phyloP scores from a whole-genome alignment of 495 filamentous ascomycete genomes.

The Glarea lozoyensis region DNA sequence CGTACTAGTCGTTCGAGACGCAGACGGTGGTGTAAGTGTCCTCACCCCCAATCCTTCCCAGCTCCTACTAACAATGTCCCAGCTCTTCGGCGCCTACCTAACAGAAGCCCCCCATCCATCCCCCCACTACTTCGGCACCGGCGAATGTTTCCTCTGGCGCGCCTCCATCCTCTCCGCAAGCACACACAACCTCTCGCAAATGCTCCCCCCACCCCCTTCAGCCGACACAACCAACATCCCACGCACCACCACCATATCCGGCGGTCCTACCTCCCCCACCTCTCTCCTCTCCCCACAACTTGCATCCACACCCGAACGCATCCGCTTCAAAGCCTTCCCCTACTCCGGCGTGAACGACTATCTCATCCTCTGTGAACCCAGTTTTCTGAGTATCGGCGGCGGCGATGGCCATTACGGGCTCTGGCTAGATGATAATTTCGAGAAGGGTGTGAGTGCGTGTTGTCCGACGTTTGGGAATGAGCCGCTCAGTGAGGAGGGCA shows the following conservation, averaged over 20 bases:
- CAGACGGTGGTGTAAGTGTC: conserved; percentile 56
- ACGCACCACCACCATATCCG: conserved; percentile 57
- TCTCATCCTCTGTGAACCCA: conserved; percentile 82
- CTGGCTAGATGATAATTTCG: conserved; percentile 86
- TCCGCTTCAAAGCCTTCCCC: conserved; percentile 94
- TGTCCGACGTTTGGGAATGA: conserved; percentile 95
- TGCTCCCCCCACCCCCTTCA: conserved; percentile 63
- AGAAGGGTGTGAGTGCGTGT: conserved; percentile 69
- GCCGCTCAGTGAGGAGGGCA: conserved; percentile 85
- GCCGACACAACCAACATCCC: conserved; percentile 61
- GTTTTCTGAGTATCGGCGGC: conserved; percentile 76
- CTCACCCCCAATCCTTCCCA: neutral
- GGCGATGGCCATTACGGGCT: conserved; percentile 86
- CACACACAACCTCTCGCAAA: conserved; percentile 34
- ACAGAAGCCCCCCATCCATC: conserved; percentile 73
- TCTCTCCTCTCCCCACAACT: conserved; percentile 50
- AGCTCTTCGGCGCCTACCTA: conserved; percentile 92
- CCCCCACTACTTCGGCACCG: conserved; percentile 87
- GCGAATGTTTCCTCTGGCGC: conserved; percentile 97
- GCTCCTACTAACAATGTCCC: neutral
- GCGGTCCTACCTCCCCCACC: conserved; percentile 29
- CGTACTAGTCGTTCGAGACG: conserved; percentile 77
- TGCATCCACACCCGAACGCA: conserved; percentile 35
- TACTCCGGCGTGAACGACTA: conserved; percentile 96
- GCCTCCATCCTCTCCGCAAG: conserved; percentile 50